Base-by-base conservation (phyloP, 78 protist genomes). In the Dictyostelium firmibasis region DNA sequence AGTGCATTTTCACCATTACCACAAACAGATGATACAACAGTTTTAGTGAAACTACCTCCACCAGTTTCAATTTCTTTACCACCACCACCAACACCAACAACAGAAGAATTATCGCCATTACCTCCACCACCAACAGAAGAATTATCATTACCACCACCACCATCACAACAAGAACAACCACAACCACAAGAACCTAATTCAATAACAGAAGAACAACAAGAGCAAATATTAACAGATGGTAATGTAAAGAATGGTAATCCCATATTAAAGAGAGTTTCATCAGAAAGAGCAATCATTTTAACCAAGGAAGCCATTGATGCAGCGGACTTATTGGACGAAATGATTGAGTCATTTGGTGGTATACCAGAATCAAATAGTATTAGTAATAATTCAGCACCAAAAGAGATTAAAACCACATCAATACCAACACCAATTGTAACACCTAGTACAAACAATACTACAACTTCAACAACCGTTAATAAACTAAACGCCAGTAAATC, bases 341-440 rank as follows among this genome's bases (percentile, higher is more conserved):
- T 89, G 94, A 89, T 89, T 75, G 84, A 81, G 16, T 89, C 94
- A 4, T 89, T 89, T 81, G 94, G 94, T 29, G 84, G 84, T 60
- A 16, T 57, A 29, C 50, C 69, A 16, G 33, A 38, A 29, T 2
- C 33, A n/a, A 35, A 35, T 23, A 64, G 18, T 31, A 9, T 20
- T 35, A 35, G 33, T 74, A 33, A 74, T 74, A 33, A 18, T 11
- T 14, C 2, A n/a, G n/a, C n/a, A 29, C 69, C 69, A 38, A 38
- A 78, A 41, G 47, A 67, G 31, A 27, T 74, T 27, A 74, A 35
- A 31, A 35, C 44, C 6, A 43, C 57, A 11, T 14, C 60, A 78
- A 23, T 43, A 8, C 41, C 69, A 47, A 29, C 27, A 36, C 43
- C 76, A 83, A 53, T 81, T 31, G 44, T 81, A 44, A 60, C 18